Evolutionary conservation across 306 rosid genomes (phyloP).

Genomic region (Cucumis sativus): DNA sequence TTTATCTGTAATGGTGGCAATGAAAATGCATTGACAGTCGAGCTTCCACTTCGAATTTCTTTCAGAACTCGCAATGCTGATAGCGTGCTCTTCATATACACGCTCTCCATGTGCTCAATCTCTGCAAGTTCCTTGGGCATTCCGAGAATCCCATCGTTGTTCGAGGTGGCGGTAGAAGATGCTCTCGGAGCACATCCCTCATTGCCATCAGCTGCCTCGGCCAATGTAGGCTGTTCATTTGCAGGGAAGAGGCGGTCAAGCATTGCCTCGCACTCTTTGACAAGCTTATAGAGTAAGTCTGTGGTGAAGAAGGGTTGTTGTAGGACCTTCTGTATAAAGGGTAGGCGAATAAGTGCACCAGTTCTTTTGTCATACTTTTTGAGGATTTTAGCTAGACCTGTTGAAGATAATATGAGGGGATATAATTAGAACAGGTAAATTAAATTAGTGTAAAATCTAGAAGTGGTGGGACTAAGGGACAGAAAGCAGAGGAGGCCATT

Average conservation of each 20-base stretch:
- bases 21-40: conserved; percentile 71
- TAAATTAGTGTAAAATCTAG: neutral
- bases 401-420: conserved; percentile 6
- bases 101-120: conserved; percentile 78
- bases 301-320: conserved; percentile 92
- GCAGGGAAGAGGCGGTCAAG: conserved; percentile 65
- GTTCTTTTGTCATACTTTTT: conserved; percentile 98
- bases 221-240: conserved; percentile 26
- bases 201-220: conserved; percentile 28
- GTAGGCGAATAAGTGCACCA: conserved; percentile 91
- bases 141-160: conserved; percentile 27
- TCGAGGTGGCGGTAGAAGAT: conserved; percentile 27
- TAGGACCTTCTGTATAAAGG: conserved; percentile 89
- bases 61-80: conserved; percentile 68
- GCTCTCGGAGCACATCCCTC: conserved; percentile 32
- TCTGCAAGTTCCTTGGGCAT: conserved; percentile 57
- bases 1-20: conserved; percentile 66
- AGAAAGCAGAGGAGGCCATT: neutral
- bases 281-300: conserved; percentile 87
- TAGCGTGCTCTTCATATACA: conserved; percentile 70
- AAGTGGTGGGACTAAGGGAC: neutral
- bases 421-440: neutral
- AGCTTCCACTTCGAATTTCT: conserved; percentile 86
- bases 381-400: conserved; percentile 87
- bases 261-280: conserved; percentile 85